phyloP scores from a whole-genome alignment of 1,284 basidiomycete species.

The Tilletia indica region DNA sequence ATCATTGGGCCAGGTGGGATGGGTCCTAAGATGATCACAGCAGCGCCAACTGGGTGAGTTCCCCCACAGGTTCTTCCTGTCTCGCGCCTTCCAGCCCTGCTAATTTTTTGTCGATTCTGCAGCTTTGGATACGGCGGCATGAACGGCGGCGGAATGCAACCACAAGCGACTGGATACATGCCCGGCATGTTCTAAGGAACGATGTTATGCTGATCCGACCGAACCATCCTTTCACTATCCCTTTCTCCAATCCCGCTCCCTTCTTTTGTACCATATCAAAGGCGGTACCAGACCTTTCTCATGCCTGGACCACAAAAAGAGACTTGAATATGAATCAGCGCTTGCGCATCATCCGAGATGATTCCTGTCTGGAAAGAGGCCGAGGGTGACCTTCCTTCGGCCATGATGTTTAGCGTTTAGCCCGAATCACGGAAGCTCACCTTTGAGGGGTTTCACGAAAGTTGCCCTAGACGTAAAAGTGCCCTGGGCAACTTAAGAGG shows the following conservation, averaged over 20 bases:
- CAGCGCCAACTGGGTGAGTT: constrained; percentile 30
- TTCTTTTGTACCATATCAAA: no score
- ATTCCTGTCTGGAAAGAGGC: no score
- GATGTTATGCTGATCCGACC: background rate
- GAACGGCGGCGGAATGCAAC: constrained; percentile 10
- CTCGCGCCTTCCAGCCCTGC: background rate
- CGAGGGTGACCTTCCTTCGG: no score
- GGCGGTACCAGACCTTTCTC: no score
- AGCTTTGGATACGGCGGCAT: constrained; percentile 15
- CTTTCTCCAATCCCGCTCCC: background rate
- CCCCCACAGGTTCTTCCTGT: background rate
- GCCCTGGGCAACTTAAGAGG: no score
- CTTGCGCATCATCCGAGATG: no score
- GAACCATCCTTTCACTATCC: background rate
- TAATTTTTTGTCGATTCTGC: background rate
- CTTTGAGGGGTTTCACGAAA: no score
- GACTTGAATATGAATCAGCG: no score
- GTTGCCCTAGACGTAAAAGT: no score
- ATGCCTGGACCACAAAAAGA: no score
- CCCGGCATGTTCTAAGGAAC: background rate
- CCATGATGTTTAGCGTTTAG: no score
- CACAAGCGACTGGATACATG: constrained; percentile 16
- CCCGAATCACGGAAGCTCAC: no score
- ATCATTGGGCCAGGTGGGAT: constrained; percentile 37
- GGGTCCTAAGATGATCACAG: constrained; percentile 39